Evolutionary conservation across 441 rosid genomes (phyloP), one percentile per base, ranked within the genome.

Genomic region (Euphorbia celastroides): DNA sequence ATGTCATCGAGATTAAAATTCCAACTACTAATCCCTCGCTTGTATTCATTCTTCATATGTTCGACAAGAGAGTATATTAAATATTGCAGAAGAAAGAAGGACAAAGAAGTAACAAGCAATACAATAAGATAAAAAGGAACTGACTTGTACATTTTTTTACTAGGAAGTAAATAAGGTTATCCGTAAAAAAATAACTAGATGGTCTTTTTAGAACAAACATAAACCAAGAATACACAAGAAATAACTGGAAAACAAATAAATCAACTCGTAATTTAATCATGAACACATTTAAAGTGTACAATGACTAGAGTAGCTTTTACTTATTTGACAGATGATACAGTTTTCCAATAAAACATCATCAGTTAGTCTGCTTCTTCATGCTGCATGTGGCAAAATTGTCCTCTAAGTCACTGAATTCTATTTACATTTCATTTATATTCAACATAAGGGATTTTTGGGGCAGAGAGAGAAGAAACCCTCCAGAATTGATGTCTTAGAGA

Each of bases 21-120:
- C 99, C 97, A 93, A 61, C 95, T 86, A 63, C 99, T 91, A 55
- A 91, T 93, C 71, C 97, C 99, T 70, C 99, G 84, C 75, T 93
- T 93, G 67, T 93, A 89, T 78, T 93, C 97, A 80, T 88, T 93
- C 99, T 91, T 72, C 77, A 83, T 57, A 64, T 31, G 64, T 83
- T 50, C 68, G 73, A 61, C 71, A 77, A 66, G 51, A 20, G 51
- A 55, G 34, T 46, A 56, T 36, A 61, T 32, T 50, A 62, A 31
- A 63, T 41, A 4, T n/a, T 57, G 13, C n/a, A 19, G 13, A 63
- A 2, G 4, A 31, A 28, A 70, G 34, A 42, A 56, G 48, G 64
- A 17, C 4, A 25, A 27, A 23, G 5, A 2, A 52, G 10, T 12
- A 54, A 54, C 2, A 65, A n/a, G 7, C 3, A 23, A 23, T 14